Percentiles rank a stretch among this genome's conserved stretches.
Evolutionary conservation across 352 stramenopile genomes (phyloP).

Genomic region (Globisporangium cylindrosporum): DNA sequence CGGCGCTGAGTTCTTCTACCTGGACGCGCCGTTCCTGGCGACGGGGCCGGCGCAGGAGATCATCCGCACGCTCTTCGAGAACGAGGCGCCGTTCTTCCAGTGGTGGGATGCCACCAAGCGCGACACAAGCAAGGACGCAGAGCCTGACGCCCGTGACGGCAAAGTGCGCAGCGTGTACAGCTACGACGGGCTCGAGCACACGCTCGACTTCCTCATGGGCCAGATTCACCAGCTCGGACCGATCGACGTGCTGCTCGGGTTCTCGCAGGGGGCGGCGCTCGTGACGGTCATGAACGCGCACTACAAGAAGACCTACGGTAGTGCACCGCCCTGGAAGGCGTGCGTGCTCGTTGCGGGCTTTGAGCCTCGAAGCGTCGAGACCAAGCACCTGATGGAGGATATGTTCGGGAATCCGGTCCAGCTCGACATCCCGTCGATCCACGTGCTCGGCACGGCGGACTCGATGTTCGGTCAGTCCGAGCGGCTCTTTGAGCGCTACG

Average conservation of each 20-base stretch:
- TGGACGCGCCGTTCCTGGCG: conserved; percentile 62
- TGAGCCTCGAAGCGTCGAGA: conserved; percentile 43
- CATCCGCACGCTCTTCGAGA: conserved; percentile 56
- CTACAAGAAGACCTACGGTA: conserved; percentile 37
- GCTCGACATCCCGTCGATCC: conserved; percentile 65
- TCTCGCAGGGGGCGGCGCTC: conserved; percentile 66
- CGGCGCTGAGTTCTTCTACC: conserved; percentile 58
- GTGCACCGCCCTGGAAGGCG: conserved; percentile 54
- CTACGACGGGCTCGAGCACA: conserved; percentile 67
- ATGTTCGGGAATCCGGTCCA: conserved; percentile 24
- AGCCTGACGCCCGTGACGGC: background rate
- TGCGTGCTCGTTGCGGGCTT: conserved; percentile 70
- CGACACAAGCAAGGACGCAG: conserved; percentile 15
- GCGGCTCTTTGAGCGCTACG: conserved; percentile 47
- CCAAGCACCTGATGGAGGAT: conserved; percentile 47
- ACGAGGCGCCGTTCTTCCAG: conserved; percentile 63
- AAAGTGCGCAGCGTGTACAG: conserved; percentile 28
- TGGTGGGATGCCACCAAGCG: conserved; percentile 72
- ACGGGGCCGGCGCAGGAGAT: conserved; percentile 55
- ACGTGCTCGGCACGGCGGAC: conserved; percentile 58
- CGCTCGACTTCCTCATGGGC: conserved; percentile 49
- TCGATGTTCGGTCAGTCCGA: conserved; percentile 41
- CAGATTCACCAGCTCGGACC: conserved; percentile 45
- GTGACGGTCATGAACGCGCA: conserved; percentile 66
- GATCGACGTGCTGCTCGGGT: conserved; percentile 69